These are phyloP conservation scores for Ogataea saltuana DNA, from an alignment of 805 yeast genomes.

Conservation along the genomic window DNA sequence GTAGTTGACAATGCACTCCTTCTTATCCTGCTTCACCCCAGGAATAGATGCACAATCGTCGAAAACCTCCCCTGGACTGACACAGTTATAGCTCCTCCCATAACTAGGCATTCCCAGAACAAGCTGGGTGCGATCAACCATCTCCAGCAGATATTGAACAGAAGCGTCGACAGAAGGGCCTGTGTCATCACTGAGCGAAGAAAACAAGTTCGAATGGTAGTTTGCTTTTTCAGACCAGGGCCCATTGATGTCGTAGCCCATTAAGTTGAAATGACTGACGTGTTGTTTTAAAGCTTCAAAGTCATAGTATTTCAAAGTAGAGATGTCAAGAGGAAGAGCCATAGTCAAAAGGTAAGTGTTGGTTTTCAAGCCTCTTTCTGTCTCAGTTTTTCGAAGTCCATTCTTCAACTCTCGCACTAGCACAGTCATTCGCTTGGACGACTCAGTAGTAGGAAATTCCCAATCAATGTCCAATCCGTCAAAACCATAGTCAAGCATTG, in stretches of 20 bases:
- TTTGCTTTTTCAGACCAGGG: constrained; percentile 64
- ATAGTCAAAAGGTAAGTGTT: constrained; percentile 53
- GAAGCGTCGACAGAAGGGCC: constrained; percentile 49
- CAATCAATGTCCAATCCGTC: constrained; percentile 95
- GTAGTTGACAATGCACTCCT: constrained; percentile 29
- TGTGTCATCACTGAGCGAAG: constrained; percentile 22
- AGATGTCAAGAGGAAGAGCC: constrained; percentile 73
- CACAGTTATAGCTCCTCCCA: constrained; percentile 47
- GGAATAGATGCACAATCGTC: constrained; percentile 24
- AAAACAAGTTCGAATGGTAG: constrained; percentile 70
- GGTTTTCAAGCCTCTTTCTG: constrained; percentile 10
- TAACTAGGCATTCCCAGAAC: constrained; percentile 87
- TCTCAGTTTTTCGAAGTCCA: constrained; percentile 43
- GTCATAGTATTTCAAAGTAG: constrained; percentile 44
- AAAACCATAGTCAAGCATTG: constrained; percentile 58
- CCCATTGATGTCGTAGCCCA: constrained; percentile 91
- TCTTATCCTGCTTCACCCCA: constrained; percentile 10
- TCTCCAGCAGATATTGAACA: constrained; percentile 32
- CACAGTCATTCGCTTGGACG: constrained; percentile 46
- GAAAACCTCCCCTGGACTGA: constrained; percentile 16
- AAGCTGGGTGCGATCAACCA: constrained; percentile 42
- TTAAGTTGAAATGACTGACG: constrained; percentile 75
- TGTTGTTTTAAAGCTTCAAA: constrained; percentile 56
- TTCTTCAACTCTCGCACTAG: constrained; percentile 44
- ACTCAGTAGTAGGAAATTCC: constrained; percentile 73